A percentile compares a stretch with the other conserved stretches of the same genome.
Conservation (phyloP, 352 stramenopile species). For the Pythium aquatile region DNA sequence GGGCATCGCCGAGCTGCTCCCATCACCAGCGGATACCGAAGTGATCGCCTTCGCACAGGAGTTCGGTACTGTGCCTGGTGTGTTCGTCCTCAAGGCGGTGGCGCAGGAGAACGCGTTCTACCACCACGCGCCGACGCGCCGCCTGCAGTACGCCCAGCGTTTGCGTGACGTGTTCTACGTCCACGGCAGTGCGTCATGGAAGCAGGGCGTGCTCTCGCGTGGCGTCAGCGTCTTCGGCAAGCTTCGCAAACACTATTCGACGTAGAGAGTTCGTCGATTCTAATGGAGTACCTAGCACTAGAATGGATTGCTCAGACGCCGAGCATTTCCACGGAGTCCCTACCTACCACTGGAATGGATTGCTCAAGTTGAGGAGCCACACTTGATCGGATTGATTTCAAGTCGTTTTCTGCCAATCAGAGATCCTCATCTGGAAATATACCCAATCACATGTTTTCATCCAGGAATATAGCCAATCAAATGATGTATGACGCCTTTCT, state of each 20-base stretch:
- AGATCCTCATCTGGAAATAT: too few relatives aligned
- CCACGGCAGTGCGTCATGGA: conserved; percentile 63
- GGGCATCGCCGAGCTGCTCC: conserved; percentile 38
- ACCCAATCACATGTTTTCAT: too few relatives aligned
- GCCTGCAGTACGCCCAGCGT: conserved; percentile 57
- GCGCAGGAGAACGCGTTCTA: conserved; percentile 64
- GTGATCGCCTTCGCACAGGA: conserved; percentile 54
- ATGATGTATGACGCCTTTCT: not conserved
- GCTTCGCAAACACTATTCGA: conserved; percentile 22
- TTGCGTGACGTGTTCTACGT: conserved; percentile 81
- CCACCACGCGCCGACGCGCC: conserved; percentile 38
- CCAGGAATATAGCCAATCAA: not conserved
- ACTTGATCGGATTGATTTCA: not conserved
- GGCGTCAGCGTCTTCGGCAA: conserved; percentile 50
- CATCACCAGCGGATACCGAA: conserved; percentile 12
- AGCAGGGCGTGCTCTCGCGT: conserved; percentile 50
- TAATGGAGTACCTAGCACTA: too few relatives aligned
- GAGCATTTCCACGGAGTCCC: too few relatives aligned
- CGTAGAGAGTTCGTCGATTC: not conserved
- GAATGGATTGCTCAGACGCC: not conserved
- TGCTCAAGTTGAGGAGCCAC: too few relatives aligned
- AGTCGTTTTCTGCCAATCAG: not conserved
- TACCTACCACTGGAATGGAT: too few relatives aligned
- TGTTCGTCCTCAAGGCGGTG: conserved; percentile 64
- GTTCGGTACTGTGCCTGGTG: conserved; percentile 63